Base-by-base conservation (phyloP, 2,329 filamentous ascomycete species). In the Botrytis sinoallii region DNA sequence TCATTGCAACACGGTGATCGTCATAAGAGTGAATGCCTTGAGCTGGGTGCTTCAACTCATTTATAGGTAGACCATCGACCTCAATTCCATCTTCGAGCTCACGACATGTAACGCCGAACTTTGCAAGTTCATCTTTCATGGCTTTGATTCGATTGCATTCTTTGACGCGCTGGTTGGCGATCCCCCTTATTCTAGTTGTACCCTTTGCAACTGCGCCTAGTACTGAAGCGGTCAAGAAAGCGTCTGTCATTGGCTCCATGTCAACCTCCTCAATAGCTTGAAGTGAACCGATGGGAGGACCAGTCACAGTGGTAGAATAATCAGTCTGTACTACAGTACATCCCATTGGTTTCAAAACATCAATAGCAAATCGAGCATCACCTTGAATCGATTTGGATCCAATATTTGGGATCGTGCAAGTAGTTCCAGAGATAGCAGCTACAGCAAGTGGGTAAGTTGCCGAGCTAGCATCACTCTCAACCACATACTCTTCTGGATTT, bases 191-290 rank as follows among this genome's bases (percentile, higher is more conserved):
- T 73, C 89, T 90, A 0, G 96, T 99, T 69, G 90, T 90, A 2
- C 93, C 93, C 22, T 88, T 90, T 16, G 95, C 94, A 61, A 97
- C 93, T 52, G 96, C 96, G 40, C 94, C 96, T 65, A 99, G 87
- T 7, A 97, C 94, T 2, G 94, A 97, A 29, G 96, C 96, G 7
- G 95, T 98, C 70, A 99, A 87, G 86, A 99, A 99, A 67, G 96
- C 96, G 83, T 99, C 96, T 0, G 96, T 99, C 96, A 99, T 99
- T 1, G 95, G 93, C 82, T 98, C 96, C 96, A 99, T 99, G 80
- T 99, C 95, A 42, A 99, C 90, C 74, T 95, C 92, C 29, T 90
- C 85, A 20, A 99, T 85, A 0, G 93, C 91, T 78, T 90, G 90
- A 57, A 99, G 85, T 25, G 87, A 84, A 18, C 96, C 95, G 72